These are phyloP conservation scores for Hypoxylon sp. DNA, from an alignment of 2,329 filamentous ascomycete genomes.

Conservation along the genomic window DNA sequence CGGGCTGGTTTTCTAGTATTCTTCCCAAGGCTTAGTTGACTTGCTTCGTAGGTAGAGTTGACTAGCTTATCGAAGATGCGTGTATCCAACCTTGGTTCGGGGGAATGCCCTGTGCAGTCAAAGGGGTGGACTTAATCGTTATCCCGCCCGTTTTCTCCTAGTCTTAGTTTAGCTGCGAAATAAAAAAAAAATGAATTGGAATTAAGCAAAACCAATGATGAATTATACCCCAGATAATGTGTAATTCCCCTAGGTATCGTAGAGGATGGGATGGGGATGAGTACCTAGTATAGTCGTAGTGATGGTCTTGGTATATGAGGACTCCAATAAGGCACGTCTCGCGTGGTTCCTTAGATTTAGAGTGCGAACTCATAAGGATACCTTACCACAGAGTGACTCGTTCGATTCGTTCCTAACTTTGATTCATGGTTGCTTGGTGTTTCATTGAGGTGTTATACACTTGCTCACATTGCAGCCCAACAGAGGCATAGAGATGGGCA, in stretches of 20 bases:
- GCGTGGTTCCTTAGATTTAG: neutral
- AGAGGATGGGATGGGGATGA: neutral
- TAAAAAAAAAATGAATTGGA: slow-evolving; percentile 39
- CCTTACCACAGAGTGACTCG: neutral
- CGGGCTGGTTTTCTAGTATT: slow-evolving; percentile 54
- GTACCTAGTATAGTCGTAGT: neutral
- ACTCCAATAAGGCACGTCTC: neutral
- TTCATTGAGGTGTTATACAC: neutral
- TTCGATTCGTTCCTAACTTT: no score
- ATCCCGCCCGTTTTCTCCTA: slow-evolving; percentile 67
- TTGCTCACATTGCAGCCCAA: neutral
- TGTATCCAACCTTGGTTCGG: slow-evolving; percentile 58
- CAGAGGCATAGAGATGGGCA: neutral
- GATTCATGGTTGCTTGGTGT: no score
- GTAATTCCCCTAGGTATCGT: neutral
- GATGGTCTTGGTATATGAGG: neutral
- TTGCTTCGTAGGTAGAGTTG: slow-evolving; percentile 40
- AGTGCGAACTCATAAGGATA: neutral
- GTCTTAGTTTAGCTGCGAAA: slow-evolving; percentile 45
- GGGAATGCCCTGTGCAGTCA: slow-evolving; percentile 99
- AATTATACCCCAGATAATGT: neutral
- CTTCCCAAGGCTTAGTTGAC: slow-evolving; percentile 38
- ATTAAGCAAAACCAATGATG: slow-evolving; percentile 25
- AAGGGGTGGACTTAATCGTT: slow-evolving; percentile 92
- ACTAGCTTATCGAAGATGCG: slow-evolving; percentile 54